phyloP scores from a whole-genome alignment of 768 basidiomycete species.

The Hortiboletus flavorubellus region DNA sequence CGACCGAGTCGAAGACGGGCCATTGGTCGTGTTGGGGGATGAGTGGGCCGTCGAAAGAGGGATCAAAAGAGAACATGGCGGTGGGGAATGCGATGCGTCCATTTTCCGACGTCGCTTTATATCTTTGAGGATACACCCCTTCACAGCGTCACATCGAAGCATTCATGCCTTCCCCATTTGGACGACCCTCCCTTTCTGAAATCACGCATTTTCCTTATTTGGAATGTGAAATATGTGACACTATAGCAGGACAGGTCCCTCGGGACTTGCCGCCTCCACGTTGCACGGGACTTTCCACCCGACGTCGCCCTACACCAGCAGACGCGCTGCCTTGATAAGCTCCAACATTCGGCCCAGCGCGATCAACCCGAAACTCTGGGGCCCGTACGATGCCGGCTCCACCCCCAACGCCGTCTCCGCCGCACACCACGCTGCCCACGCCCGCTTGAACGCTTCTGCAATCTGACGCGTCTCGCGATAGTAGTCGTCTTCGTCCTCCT shows the following conservation, averaged over 20 bases:
- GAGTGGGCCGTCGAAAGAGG: conserved; percentile 11
- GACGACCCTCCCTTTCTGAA: conserved; percentile 20
- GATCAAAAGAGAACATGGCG: conserved; percentile 21
- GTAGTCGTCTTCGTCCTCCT: conserved; percentile 29
- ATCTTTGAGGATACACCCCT: conserved; percentile 18
- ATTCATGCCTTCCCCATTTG: conserved; percentile 13
- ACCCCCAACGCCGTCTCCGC: conserved; percentile 30
- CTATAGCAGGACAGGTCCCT: background rate
- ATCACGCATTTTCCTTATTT: conserved; percentile 24
- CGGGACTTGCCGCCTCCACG: conserved; percentile 27
- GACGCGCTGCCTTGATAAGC: conserved; percentile 29
- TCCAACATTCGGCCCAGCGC: conserved; percentile 44
- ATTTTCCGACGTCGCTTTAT: conserved; percentile 23
- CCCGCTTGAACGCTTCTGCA: conserved; percentile 34
- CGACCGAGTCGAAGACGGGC: conserved; percentile 24
- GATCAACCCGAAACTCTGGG: conserved; percentile 45
- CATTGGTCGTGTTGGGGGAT: conserved; percentile 16
- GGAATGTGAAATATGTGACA: conserved; percentile 11
- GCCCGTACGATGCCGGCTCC: conserved; percentile 33
- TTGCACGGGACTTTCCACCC: conserved; percentile 7
- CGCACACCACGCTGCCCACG: conserved; percentile 44
- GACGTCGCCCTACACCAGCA: background rate
- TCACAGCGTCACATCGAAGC: conserved; percentile 26
- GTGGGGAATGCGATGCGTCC: background rate
- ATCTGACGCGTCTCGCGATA: conserved; percentile 29